A percentile compares a stretch with the other conserved stretches of the same genome.
These are phyloP conservation scores for Suhomyces anneliseae DNA, from an alignment of 1,139 yeast genomes.

Conservation along the genomic window DNA sequence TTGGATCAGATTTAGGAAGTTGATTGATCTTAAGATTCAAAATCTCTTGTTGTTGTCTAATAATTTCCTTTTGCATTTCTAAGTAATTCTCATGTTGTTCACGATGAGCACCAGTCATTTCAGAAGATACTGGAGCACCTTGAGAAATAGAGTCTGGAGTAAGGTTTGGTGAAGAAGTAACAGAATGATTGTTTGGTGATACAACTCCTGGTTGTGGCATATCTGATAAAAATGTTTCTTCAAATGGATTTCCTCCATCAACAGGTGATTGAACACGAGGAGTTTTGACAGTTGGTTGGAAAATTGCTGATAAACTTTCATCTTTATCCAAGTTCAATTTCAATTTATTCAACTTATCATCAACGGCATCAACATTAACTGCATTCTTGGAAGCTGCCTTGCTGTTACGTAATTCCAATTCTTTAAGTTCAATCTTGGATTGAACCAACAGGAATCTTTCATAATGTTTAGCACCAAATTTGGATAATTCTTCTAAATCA, in stretches of 20 bases:
- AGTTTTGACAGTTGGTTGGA: slow-evolving; percentile 40
- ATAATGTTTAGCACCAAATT: slow-evolving; percentile 36
- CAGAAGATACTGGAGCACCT: background rate
- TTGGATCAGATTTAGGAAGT: background rate
- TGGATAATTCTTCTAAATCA: slow-evolving; percentile 41
- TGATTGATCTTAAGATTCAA: slow-evolving; percentile 26
- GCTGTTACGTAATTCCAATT: slow-evolving; percentile 10
- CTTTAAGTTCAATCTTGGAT: slow-evolving; percentile 25
- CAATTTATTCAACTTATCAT: slow-evolving; percentile 3
- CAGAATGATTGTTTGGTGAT: background rate
- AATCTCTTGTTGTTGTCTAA: slow-evolving; percentile 40
- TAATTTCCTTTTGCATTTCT: slow-evolving; percentile 38
- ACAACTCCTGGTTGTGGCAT: slow-evolving; percentile 7
- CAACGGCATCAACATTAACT: background rate
- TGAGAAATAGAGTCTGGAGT: slow-evolving; percentile 6
- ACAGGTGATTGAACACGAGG: slow-evolving; percentile 23
- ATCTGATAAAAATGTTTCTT: slow-evolving; percentile 27
- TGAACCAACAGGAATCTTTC: slow-evolving; percentile 38
- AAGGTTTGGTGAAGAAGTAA: slow-evolving; percentile 1
- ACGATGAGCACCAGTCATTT: slow-evolving; percentile 9
- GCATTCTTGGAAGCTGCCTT: background rate
- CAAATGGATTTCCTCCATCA: slow-evolving; percentile 41
- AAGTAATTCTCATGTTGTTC: slow-evolving; percentile 38
- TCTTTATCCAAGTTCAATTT: slow-evolving; percentile 9
- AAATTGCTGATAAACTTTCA: slow-evolving; percentile 29